A percentile compares a stretch with the other conserved stretches of the same genome.
phyloP scores from a whole-genome alignment of 495 filamentous ascomycete genomes.

The Penicillium roqueforti region DNA sequence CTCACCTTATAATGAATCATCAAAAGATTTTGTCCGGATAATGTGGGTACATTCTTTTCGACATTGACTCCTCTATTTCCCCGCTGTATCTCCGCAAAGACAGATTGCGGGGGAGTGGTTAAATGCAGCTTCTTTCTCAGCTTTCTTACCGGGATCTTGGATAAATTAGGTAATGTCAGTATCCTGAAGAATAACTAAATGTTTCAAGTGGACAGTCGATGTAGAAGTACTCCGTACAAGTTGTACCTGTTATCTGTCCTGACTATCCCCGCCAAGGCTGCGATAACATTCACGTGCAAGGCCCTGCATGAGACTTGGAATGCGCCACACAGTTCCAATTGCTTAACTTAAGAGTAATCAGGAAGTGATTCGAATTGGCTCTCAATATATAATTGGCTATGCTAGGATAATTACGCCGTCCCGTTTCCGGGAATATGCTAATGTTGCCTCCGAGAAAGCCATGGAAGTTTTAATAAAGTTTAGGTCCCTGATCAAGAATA shows the following conservation, averaged over 20 bases:
- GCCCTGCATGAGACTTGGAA: too few species aligned
- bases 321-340: too few species aligned
- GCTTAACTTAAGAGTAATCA: slow-evolving; percentile 14
- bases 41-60: not conserved
- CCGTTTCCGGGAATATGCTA: not conserved
- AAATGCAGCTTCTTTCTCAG: slow-evolving; percentile 1
- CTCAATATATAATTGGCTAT: slow-evolving; percentile 5
- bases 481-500: not conserved
- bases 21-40: not conserved
- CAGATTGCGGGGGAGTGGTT: not conserved
- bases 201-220: too few species aligned
- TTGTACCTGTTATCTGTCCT: too few species aligned
- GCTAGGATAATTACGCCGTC: not conserved
- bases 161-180: not conserved
- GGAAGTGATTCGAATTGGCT: slow-evolving; percentile 13
- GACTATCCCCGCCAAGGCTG: too few species aligned
- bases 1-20: not conserved
- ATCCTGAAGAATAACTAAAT: not conserved
- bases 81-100: not conserved
- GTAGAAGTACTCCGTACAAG: too few species aligned
- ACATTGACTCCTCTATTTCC: not conserved
- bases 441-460: not conserved
- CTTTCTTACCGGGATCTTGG: not conserved
- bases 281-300: too few species aligned
- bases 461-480: not conserved